Conservation (phyloP, 2,329 filamentous ascomycete genomes). For the Shiraia sp. region DNA sequence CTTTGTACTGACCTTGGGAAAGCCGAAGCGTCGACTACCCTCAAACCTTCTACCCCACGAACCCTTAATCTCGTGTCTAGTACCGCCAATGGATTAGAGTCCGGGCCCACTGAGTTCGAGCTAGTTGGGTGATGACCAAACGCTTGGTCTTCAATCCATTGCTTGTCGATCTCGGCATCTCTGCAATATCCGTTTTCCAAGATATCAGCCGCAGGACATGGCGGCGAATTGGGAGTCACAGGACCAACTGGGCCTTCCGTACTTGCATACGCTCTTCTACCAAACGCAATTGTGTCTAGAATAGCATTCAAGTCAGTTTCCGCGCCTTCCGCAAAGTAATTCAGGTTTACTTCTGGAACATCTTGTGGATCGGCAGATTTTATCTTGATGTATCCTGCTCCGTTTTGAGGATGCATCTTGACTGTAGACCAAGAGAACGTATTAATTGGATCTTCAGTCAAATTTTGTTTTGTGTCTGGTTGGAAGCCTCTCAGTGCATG, state of each 20-base stretch:
- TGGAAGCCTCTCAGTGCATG: slow-evolving; percentile 56
- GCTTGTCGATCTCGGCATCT: slow-evolving; percentile 14
- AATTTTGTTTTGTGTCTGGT: slow-evolving; percentile 52
- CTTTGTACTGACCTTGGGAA: no score
- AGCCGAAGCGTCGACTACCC: slow-evolving; percentile 46
- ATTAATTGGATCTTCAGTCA: slow-evolving; percentile 17
- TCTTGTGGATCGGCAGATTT: slow-evolving; percentile 64
- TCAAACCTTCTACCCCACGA: slow-evolving; percentile 53
- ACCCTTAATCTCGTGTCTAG: slow-evolving; percentile 41
- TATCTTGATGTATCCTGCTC: slow-evolving; percentile 62
- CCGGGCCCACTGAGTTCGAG: slow-evolving; percentile 25
- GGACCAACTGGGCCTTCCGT: slow-evolving; percentile 52
- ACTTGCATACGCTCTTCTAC: slow-evolving; percentile 60
- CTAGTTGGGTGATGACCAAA: slow-evolving; percentile 26
- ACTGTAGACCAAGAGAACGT: slow-evolving; percentile 54
- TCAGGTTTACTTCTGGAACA: slow-evolving; percentile 57
- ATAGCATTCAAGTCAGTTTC: slow-evolving; percentile 56
- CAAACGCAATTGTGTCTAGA: slow-evolving; percentile 57
- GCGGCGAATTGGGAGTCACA: slow-evolving; percentile 41
- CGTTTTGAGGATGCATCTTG: slow-evolving; percentile 65
- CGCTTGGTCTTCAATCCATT: slow-evolving; percentile 23
- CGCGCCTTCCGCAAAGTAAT: slow-evolving; percentile 50
- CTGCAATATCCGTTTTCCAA: slow-evolving; percentile 21
- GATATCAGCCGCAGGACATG: slow-evolving; percentile 44
- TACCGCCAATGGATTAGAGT: slow-evolving; percentile 35